These are phyloP conservation scores for Venturia effusa DNA, from an alignment of 2,329 filamentous ascomycete species.

Conservation along the genomic window DNA sequence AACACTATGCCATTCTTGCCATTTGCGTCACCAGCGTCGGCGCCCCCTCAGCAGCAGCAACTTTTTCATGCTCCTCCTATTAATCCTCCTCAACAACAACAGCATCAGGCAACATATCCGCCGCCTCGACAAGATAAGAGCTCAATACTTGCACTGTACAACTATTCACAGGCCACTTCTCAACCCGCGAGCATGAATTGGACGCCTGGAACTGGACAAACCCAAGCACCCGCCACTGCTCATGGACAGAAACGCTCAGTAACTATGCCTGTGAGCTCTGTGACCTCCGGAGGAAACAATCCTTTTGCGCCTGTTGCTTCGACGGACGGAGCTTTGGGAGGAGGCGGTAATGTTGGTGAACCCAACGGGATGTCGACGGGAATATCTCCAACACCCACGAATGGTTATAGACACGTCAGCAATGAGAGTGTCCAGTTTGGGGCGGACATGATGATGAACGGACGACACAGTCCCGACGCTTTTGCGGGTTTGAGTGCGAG, in stretches of 20 bases:
- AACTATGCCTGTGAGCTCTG: conserved; percentile 25
- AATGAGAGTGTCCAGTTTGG: conserved; percentile 59
- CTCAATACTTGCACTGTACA: conserved; percentile 67
- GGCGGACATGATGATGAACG: conserved; percentile 49
- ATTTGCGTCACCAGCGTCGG: conserved; percentile 17
- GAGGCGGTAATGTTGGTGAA: background rate
- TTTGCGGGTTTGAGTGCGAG: conserved; percentile 63
- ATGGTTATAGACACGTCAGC: conserved; percentile 40
- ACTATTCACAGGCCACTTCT: conserved; percentile 32
- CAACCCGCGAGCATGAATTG: conserved; percentile 24
- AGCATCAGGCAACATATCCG: conserved; percentile 20
- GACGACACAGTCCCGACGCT: conserved; percentile 68
- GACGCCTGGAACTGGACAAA: background rate
- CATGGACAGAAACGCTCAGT: conserved; percentile 22
- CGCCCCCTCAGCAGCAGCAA: conserved; percentile 27
- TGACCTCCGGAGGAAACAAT: conserved; percentile 34
- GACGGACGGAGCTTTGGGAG: background rate
- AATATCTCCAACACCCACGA: conserved; percentile 8
- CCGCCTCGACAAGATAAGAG: conserved; percentile 53
- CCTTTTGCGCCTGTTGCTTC: conserved; percentile 36
- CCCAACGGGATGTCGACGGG: background rate
- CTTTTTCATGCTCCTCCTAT: conserved; percentile 17
- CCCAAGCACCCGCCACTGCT: background rate
- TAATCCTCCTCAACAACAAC: conserved; percentile 17
- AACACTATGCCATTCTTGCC: conserved; percentile 23